Evolutionary conservation across 2,329 filamentous ascomycete genomes (phyloP), one percentile per base, ranked within the genome.

Genomic region (Fusarium sublunatum): DNA sequence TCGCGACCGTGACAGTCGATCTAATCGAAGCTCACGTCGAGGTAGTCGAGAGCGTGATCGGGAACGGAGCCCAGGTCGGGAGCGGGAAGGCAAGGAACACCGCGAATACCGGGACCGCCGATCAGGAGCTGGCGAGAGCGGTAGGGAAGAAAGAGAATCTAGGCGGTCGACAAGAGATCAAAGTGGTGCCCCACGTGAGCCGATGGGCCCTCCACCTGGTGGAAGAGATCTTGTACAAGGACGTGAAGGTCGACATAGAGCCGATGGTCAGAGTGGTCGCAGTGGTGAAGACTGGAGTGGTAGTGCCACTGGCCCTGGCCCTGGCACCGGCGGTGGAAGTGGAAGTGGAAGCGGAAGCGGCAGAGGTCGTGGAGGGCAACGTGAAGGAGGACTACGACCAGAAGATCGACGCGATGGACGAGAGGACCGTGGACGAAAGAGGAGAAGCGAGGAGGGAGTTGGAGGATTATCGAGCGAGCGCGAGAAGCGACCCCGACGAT

Each of bases 401-500:
- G 69, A 74, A 6, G 73, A 73, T 47, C 72, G 75, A 28, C 70
- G 73, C 22, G 75, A 76, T 32, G 58, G 69, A 47, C 67, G 75
- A 62, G 71, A 77, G 44, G 76, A 79, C 31, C 74, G 77, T 12
- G 72, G 74, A 31, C 73, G 76, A 57, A 75, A 78, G 69, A 67
- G 77, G 56, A 69, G 75, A 69, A 84, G 82, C 64, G 83, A 85
- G 58, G 83, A 84, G 47, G 79, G 79, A 19, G 68, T 72, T n/a
- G 76, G 74, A 32, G 63, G 66, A 19, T 57, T 75, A 60, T 64
- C 71, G 13, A 79, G 72, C 67, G 82, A 84, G 35, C 77, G 81
- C 55, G 83, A 86, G 59, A 87, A 87, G 78, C 78, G 84, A 72
- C 79, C 76, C 62, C 79, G 84, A 73, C 80, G 81, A 68, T 84